Percentiles rank a stretch among this genome's conserved stretches.
Evolutionary conservation across 2,329 filamentous ascomycete genomes (phyloP).

Genomic region (Apiospora phragmitis): DNA sequence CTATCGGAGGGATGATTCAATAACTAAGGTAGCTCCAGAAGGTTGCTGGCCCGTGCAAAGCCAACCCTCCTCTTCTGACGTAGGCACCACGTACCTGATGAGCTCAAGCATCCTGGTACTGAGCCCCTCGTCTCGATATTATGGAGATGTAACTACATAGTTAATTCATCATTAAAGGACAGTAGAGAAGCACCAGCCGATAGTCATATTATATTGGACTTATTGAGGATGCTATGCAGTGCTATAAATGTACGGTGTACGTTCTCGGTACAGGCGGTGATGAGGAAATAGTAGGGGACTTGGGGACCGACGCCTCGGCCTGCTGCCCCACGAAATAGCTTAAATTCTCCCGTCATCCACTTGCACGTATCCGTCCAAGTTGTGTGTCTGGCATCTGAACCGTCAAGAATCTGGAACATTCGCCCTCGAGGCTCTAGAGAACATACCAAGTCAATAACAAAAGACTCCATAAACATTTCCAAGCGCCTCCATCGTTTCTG

Average conservation of each 20-base stretch:
- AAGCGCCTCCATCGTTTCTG: neutral
- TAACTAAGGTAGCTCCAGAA: conserved; percentile 5
- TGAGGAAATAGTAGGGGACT: neutral
- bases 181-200: neutral
- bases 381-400: neutral
- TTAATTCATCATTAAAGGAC: too few species aligned
- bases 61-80: neutral
- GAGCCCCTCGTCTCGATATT: neutral
- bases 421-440: neutral
- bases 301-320: conserved; percentile 10
- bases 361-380: conserved; percentile 5
- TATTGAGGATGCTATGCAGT: neutral
- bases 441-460: neutral
- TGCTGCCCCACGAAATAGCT: conserved; percentile 12
- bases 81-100: neutral
- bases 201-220: neutral
- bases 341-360: conserved; percentile 6
- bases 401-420: neutral
- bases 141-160: neutral
- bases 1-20: neutral
- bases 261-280: neutral
- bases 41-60: neutral
- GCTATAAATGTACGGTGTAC: neutral
- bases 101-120: neutral
- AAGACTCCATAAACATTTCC: neutral